Conservation (phyloP, 2,329 filamentous ascomycete genomes). For the Fusarium sarcochroum region DNA sequence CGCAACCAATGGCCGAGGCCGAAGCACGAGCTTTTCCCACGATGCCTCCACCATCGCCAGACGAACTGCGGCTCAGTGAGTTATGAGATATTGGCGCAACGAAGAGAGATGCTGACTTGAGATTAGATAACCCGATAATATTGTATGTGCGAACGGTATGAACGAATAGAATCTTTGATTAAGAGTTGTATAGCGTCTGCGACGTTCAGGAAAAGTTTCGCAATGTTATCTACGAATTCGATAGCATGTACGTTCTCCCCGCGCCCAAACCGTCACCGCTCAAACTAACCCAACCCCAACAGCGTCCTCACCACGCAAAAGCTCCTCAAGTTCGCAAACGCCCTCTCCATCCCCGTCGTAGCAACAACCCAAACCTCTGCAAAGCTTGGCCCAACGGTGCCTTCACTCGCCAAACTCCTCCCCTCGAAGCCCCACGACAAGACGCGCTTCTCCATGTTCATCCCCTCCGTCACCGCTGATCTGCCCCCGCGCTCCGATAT, state of each 20-base stretch:
- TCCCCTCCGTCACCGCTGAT: conserved; percentile 71
- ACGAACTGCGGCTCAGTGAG: conserved; percentile 55
- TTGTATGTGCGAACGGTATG: conserved; percentile 57
- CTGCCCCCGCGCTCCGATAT: conserved; percentile 65
- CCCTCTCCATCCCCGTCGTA: conserved; percentile 82
- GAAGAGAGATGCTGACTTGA: conserved; percentile 21
- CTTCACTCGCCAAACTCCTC: conserved; percentile 74
- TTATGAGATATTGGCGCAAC: background rate
- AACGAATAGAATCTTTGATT: background rate
- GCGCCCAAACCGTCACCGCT: conserved; percentile 10
- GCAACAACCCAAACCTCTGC: conserved; percentile 87
- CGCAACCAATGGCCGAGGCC: conserved; percentile 5
- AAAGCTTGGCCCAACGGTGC: conserved; percentile 84
- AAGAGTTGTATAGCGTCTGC: conserved; percentile 75
- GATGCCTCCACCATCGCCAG: conserved; percentile 31
- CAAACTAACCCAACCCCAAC: conserved; percentile 11
- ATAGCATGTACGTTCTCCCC: conserved; percentile 74
- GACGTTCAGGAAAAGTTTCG: conserved; percentile 96
- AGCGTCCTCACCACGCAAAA: conserved; percentile 78
- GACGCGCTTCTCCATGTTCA: conserved; percentile 90
- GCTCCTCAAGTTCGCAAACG: conserved; percentile 73
- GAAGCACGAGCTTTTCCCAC: background rate
- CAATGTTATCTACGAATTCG: conserved; percentile 84
- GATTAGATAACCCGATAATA: conserved; percentile 62
- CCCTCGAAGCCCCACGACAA: conserved; percentile 79